Evolutionary conservation across 441 rosid genomes (phyloP), one percentile per base, ranked within the genome.

Genomic region (Gossypium aridum): DNA sequence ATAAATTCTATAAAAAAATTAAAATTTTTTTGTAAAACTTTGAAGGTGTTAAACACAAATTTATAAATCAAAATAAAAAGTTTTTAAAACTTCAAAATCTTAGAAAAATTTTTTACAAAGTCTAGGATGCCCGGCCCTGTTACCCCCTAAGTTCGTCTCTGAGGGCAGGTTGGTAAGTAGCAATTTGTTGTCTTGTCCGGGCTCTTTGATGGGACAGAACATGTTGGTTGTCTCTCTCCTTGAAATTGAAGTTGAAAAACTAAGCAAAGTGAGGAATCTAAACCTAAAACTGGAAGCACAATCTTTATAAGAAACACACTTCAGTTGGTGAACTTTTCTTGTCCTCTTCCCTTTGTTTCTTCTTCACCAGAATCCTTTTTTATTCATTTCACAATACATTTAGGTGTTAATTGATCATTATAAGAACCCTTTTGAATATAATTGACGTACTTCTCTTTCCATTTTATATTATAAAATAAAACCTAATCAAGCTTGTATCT

Each of bases 131-230:
- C 39, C 8, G 39, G 8, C 8, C 37, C 8, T 34, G 39, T 34
- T 6, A 34, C 7, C 8, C 8, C 39, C 8, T 6, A 34, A 34
- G 39, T 34, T 34, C 39, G 39, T 6, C 39, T 34, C 2, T 34
- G 39, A 83, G 83, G 72, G 84, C 82, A 73, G 62, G 64, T 72
- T 19, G 80, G 65, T 10, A 34, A 34, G 39, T 43, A 69, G 77
- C 51, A 74, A 78, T 73, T 68, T 28, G 83, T 70, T 79, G 82
- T 78, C 68, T 82, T 82, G 80, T 76, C 60, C 59, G 63, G 63
- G n/a, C 25, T 23, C 28, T 56, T 70, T 70, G 37, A 47, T 75
- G 79, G 77, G 79, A 70, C 75, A 62, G 59, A 43, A 7, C 67
- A 17, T 76, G 72, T 61, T 55, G 77, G 61, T 4, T 25, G 64